Evolutionary conservation across 345 rosid species (phyloP).

Genomic region (Brassica carinata): DNA sequence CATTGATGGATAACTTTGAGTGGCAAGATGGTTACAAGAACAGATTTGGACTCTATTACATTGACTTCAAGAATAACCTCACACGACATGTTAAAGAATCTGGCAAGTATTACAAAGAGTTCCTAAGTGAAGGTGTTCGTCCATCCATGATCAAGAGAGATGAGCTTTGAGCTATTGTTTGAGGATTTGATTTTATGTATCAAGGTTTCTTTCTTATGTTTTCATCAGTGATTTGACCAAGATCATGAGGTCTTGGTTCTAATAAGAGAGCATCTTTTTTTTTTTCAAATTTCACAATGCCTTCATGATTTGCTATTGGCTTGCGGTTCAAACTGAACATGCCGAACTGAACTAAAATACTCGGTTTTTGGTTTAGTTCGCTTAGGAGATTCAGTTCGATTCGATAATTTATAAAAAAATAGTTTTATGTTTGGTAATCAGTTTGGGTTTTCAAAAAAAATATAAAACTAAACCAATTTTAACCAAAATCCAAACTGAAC

Average conservation of each 20-base stretch:
- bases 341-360: too few relatives aligned
- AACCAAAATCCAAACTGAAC: too few relatives aligned
- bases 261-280: background rate
- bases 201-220: background rate
- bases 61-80: slow-evolving; percentile 19
- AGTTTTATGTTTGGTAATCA: too few relatives aligned
- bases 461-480: too few relatives aligned
- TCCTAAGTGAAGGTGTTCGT: slow-evolving; percentile 18
- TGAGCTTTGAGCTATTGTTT: background rate
- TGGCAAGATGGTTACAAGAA: slow-evolving; percentile 26
- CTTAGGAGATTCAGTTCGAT: too few relatives aligned
- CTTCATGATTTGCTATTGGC: background rate
- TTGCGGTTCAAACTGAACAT: too few relatives aligned
- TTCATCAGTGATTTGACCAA: slow-evolving; percentile 6
- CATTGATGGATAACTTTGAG: slow-evolving; percentile 26
- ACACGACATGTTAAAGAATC: slow-evolving; percentile 16
- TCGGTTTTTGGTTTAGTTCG: too few relatives aligned
- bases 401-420: too few relatives aligned
- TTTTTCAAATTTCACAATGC: background rate
- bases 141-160: slow-evolving; percentile 7
- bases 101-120: slow-evolving; percentile 6
- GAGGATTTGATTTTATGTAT: background rate
- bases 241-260: slow-evolving; percentile 10
- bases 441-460: too few relatives aligned
- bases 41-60: slow-evolving; percentile 9